Evolutionary conservation across 768 basidiomycete genomes (phyloP), one percentile per base, ranked within the genome.

Genomic region (Dendrothele bispora): DNA sequence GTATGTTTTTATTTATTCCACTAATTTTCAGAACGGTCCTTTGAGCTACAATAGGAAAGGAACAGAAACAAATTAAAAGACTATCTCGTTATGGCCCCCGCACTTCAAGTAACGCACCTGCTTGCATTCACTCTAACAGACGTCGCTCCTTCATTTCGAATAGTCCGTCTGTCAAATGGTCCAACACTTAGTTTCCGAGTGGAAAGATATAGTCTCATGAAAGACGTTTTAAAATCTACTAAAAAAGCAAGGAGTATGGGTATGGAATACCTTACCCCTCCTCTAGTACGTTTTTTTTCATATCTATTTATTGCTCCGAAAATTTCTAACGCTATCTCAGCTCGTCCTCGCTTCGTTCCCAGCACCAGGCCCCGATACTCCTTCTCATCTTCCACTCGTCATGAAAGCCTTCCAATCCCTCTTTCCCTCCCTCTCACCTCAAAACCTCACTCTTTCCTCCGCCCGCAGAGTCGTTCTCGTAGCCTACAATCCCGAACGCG

Each of bases 361-460:
- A 43, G 82, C 76, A 49, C 86, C 83, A 41, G 84, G 80, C 8
- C 86, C 88, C 3, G 76, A 71, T 20, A 86, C 86, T 2, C 87
- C 91, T 2, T 82, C 85, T 2, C 93, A 98, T 62, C 77, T 98
- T 30, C 79, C 91, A 29, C 85, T 98, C 49, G 79, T 98, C 61
- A 87, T 94, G 79, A 97, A 97, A 67, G 83, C 93, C 49, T 97
- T 99, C 71, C 97, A 98, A 65, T 86, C 91, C 25, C 73, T 99
- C 51, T 99, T 98, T 70, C 97, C 97, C 4, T 88, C 97, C 0
- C 89, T 99, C 39, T 77, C 90, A 10, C 91, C 91, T 1, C 78
- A 88, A 58, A 78, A 82, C 26, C 75, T 93, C 62, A 79, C 82
- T 18, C 82, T 92, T 42, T 87, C 95, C 43, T 88, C 91, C 26